Base-by-base conservation (phyloP, 2,329 filamentous ascomycete genomes). In the Ascochyta clinopodiicola region DNA sequence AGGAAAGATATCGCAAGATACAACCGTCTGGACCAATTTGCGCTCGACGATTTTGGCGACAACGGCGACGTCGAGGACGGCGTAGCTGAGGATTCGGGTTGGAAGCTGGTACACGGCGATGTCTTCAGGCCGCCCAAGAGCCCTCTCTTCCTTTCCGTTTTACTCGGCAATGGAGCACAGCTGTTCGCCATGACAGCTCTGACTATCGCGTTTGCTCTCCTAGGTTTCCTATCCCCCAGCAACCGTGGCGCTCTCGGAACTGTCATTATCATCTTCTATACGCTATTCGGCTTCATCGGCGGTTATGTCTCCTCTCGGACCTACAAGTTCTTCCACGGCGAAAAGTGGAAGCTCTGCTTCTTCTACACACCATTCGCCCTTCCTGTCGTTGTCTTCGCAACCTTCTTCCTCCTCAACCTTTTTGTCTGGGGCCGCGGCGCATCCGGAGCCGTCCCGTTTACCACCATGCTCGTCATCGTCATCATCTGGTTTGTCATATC, bases 41-140 rank as follows among this genome's bases (percentile, higher is more conserved):
- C 89, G 64, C 82, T 98, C 31, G 94, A 97, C 57, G 94, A 98
- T 72, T 82, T 98, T 32, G 89, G 89, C 36, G 91, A 90, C 36
- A 91, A 88, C 35, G 88, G 84, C 9, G 78, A 80, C 9, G 81
- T 92, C 6, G 94, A 97, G 64, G 94, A 98, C 69, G 94, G 93
- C 31, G 91, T 98, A 0, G 93, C 96, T 75, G 95, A 99, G 71
- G 95, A 99, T 75, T 97, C 93, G 9, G 95, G 95, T 58, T 99
- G 95, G 95, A 99, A 99, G 78, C 80, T 99, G 43, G 93, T 99
- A 0, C 95, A 99, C 69, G 95, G 95, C 49, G 95, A 99, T 75
- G 94, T 98, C 29, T 99, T 99, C 83, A 89, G 95, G 52, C 88
- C 89, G 10, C 95, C 95, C 3, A 86, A 88, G 62, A 88, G 90